Evolutionary conservation across 805 yeast species (phyloP), one percentile per base, ranked within the genome.

Genomic region (Sugiyamaella lignohabitans): DNA sequence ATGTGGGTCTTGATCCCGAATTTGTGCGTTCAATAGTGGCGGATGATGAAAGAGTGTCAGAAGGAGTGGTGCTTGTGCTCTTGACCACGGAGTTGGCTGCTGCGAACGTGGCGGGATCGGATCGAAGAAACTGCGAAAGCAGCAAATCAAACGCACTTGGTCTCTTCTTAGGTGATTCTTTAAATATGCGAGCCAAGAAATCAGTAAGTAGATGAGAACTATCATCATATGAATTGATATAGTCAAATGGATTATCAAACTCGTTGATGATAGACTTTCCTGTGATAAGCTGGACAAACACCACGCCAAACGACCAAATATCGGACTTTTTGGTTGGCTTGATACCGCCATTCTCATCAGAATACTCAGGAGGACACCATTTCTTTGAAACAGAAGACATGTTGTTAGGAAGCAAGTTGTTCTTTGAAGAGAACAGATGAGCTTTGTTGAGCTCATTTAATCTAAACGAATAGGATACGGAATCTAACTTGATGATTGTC

Each of bases 281-380:
- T 38, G 74, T 69, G 3, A 86, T 70, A 61, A 82, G 68, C 52
- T 84, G 79, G 16, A 80, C 72, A 54, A 91, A 82, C 4, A 84
- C 62, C 0, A 86, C 86, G 5, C 97, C 98, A 35, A 88, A 66
- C 59, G 85, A 85, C 98, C 98, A 93, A 6, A 93, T 83, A 67
- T 93, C 98, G 0, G 96, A 81, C 62, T 87, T 85, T 32, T 88
- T 70, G 48, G 82, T 82, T 11, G 84, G 82, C 47, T 73, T 76
- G 30, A 64, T 57, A 42, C 60, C 66, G 14, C 58, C 61, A 32
- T 57, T 62, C 49, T 63, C 60, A 8, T 47, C 53, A 22, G 36
- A 38, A n/a, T 81, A 53, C 61, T 89, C 97, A 0, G 98, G 97
- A 0, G 97, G 94, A 10, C 63, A 67, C 96, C 97, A 89, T 17